phyloP scores from a whole-genome alignment of 2,329 filamentous ascomycete genomes.

The Claviceps lovelessii region DNA sequence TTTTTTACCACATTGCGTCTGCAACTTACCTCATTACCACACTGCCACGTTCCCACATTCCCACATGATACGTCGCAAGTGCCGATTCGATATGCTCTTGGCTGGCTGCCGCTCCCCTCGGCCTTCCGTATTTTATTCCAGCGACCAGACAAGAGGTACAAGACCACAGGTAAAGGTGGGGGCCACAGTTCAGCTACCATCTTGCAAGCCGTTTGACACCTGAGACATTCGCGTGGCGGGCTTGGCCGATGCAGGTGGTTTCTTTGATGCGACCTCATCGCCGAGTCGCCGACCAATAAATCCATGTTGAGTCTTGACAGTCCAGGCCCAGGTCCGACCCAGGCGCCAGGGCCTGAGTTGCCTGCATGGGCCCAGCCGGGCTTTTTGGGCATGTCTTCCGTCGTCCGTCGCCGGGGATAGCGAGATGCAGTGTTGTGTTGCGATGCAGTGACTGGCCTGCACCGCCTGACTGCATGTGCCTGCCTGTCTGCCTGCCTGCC shows the following conservation, averaged over 20 bases:
- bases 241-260: not conserved
- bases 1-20: not conserved
- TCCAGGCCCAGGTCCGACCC: not conserved
- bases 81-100: not conserved
- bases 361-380: not conserved
- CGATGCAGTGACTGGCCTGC: no score
- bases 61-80: not conserved
- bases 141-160: no score
- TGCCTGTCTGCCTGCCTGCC: no score
- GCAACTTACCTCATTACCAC: not conserved
- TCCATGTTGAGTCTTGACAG: not conserved
- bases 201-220: constrained; percentile 3
- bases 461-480: no score
- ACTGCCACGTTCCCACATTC: not conserved
- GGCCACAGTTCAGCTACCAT: constrained; percentile 4
- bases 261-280: not conserved
- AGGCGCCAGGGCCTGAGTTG: not conserved
- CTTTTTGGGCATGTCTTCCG: no score
- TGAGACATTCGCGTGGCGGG: constrained; percentile 2
- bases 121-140: not conserved
- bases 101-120: not conserved
- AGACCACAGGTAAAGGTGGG: not conserved
- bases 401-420: no score
- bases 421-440: no score
- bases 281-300: not conserved